Percentiles rank a stretch among this genome's conserved stretches.
phyloP scores from a whole-genome alignment of 176 grass and related monocot species.

The Lolium rigidum region DNA sequence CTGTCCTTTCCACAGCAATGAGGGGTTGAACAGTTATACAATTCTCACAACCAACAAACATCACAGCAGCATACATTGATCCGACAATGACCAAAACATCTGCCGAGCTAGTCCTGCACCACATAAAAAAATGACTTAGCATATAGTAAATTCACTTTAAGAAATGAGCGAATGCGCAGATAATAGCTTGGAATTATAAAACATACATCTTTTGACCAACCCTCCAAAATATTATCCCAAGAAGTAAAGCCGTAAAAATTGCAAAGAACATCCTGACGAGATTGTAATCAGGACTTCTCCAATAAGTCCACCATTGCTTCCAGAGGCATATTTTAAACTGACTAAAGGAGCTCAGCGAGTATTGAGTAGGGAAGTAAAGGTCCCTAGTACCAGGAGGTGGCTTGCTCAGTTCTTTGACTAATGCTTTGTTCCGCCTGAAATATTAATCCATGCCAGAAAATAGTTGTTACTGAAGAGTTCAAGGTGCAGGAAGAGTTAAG shows the following conservation, averaged over 20 bases:
- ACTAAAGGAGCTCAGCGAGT: conserved; percentile 44
- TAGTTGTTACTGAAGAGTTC: conserved; percentile 29
- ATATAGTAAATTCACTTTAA: conserved; percentile 13
- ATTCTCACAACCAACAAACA: conserved; percentile 68
- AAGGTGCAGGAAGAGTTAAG: conserved; percentile 27
- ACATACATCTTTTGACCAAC: conserved; percentile 72
- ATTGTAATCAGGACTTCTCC: conserved; percentile 86
- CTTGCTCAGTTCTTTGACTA: conserved; percentile 70
- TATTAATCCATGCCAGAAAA: conserved; percentile 38
- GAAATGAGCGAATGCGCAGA: conserved; percentile 27
- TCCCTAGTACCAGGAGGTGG: conserved; percentile 69
- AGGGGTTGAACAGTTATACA: conserved; percentile 68
- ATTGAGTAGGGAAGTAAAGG: conserved; percentile 70
- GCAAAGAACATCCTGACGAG: conserved; percentile 70
- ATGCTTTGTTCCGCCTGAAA: conserved; percentile 65
- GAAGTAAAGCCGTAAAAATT: conserved; percentile 56
- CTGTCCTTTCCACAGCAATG: conserved; percentile 69
- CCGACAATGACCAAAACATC: conserved; percentile 64
- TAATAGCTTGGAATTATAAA: conserved; percentile 27
- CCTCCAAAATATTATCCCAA: conserved; percentile 84
- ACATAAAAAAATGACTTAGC: conserved; percentile 34
- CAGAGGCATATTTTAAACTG: conserved; percentile 79
- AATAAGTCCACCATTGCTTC: conserved; percentile 89
- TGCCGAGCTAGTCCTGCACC: conserved; percentile 51
- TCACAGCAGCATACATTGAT: conserved; percentile 78